phyloP scores from a whole-genome alignment of 2,329 filamentous ascomycete genomes.

The Fusarium lyarnte region DNA sequence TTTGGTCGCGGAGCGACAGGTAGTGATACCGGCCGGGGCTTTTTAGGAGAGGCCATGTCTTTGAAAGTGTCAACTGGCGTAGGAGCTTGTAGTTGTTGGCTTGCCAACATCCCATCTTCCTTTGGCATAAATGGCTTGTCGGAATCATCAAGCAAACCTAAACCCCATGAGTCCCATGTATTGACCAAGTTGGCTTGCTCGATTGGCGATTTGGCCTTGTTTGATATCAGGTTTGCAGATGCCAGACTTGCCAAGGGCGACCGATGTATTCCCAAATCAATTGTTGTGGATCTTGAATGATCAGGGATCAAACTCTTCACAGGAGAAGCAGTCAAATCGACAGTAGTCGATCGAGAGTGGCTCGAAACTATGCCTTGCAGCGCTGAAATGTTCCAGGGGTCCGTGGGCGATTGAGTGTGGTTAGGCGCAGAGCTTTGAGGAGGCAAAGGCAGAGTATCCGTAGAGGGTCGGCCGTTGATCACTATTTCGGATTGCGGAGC shows the following conservation, averaged over 20 bases:
- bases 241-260: conserved; percentile 22
- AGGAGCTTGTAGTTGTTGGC: not conserved
- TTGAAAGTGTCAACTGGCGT: conserved; percentile 10
- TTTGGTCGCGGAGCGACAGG: conserved; percentile 13
- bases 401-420: not conserved
- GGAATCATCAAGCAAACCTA: conserved; percentile 26
- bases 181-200: conserved; percentile 19
- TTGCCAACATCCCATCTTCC: conserved; percentile 5
- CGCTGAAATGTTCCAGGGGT: not conserved
- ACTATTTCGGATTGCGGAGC: not conserved
- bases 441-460: conserved; percentile 9
- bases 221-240: conserved; percentile 17
- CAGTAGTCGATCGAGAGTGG: conserved; percentile 33
- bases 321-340: conserved; percentile 16
- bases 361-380: not conserved
- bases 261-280: conserved; percentile 18
- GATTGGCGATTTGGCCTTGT: conserved; percentile 6
- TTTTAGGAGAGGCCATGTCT: not conserved
- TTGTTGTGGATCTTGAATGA: conserved; percentile 29
- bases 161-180: conserved; percentile 34
- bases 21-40: not conserved
- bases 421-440: not conserved
- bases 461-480: conserved; percentile 15
- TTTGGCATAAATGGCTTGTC: conserved; percentile 11
- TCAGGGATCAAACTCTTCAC: conserved; percentile 11